Evolutionary conservation across 352 stramenopile genomes (phyloP).

Genomic region (Pythium sukuiense): DNA sequence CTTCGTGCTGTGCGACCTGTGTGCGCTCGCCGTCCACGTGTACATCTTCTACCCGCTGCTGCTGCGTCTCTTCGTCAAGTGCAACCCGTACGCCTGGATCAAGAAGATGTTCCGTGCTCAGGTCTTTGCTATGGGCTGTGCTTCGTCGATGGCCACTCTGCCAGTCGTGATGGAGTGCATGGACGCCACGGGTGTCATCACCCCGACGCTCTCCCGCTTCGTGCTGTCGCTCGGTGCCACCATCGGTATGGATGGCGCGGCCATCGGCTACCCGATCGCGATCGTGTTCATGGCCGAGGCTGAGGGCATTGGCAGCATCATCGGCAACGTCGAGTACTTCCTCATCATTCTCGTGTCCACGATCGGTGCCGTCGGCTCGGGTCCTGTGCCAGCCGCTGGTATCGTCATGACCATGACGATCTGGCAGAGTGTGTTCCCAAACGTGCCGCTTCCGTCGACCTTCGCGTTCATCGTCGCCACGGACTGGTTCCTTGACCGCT

Average conservation of each 20-base stretch:
- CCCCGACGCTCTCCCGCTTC: constrained; percentile 28
- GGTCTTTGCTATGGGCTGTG: constrained; percentile 36
- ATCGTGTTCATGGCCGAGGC: constrained; percentile 36
- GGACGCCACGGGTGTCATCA: constrained; percentile 25
- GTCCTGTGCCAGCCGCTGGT: constrained; percentile 28
- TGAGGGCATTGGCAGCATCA: constrained; percentile 18
- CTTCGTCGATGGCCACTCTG: constrained; percentile 42
- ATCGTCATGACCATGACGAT: constrained; percentile 40
- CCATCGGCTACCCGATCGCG: constrained; percentile 29
- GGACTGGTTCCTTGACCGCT: constrained; percentile 58
- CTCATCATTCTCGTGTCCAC: constrained; percentile 33
- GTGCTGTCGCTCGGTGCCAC: constrained; percentile 32
- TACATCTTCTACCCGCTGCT: constrained; percentile 38
- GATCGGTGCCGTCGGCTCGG: constrained; percentile 27
- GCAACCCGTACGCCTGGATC: constrained; percentile 34
- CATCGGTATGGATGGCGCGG: constrained; percentile 31
- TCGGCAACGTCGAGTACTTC: constrained; percentile 30
- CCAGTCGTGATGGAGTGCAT: constrained; percentile 37
- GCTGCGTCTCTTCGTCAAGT: constrained; percentile 28
- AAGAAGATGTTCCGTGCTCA: constrained; percentile 32
- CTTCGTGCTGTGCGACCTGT: constrained; percentile 31
- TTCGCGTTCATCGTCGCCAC: constrained; percentile 55
- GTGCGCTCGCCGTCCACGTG: constrained; percentile 18
- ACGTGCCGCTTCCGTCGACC: constrained; percentile 35
- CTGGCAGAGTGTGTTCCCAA: constrained; percentile 33